phyloP scores from a whole-genome alignment of 352 stramenopile species.

The Phytophthora cactorum region DNA sequence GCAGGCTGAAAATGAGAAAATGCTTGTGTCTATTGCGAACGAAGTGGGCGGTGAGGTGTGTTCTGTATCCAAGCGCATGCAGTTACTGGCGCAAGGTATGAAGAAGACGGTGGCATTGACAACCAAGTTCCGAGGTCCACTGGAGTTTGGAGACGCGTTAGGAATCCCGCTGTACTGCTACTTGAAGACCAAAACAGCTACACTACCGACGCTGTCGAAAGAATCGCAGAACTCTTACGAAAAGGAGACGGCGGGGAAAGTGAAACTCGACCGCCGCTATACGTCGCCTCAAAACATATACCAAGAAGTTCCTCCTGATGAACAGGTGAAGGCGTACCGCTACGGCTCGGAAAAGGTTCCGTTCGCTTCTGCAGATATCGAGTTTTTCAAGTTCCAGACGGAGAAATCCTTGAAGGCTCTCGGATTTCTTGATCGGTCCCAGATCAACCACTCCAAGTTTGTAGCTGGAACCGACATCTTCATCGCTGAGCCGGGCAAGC shows the following conservation, averaged over 20 bases:
- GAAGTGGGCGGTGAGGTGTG: constrained; percentile 73
- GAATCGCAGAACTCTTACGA: constrained; percentile 76
- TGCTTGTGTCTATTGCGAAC: constrained; percentile 80
- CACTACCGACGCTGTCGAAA: constrained; percentile 71
- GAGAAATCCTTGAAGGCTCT: constrained; percentile 81
- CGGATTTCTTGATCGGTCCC: constrained; percentile 66
- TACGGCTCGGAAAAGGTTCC: constrained; percentile 83
- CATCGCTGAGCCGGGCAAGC: constrained; percentile 76
- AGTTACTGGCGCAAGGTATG: constrained; percentile 78
- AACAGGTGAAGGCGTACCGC: constrained; percentile 81
- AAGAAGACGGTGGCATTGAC: constrained; percentile 73
- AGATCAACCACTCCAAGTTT: constrained; percentile 64
- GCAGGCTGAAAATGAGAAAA: constrained; percentile 83
- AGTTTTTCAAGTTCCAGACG: constrained; percentile 84
- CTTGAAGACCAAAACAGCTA: constrained; percentile 78
- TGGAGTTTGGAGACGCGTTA: constrained; percentile 75
- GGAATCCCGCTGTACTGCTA: constrained; percentile 82
- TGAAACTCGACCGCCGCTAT: constrained; percentile 79
- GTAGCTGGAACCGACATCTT: constrained; percentile 74
- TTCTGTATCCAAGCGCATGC: constrained; percentile 75
- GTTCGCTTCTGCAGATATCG: constrained; percentile 80
- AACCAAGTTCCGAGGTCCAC: constrained; percentile 77
- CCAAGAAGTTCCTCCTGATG: constrained; percentile 71
- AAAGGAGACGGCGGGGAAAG: constrained; percentile 60
- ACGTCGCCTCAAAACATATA: constrained; percentile 70